Conservation (phyloP, 108 stramenopile species). For the Nitzschia sp. region DNA sequence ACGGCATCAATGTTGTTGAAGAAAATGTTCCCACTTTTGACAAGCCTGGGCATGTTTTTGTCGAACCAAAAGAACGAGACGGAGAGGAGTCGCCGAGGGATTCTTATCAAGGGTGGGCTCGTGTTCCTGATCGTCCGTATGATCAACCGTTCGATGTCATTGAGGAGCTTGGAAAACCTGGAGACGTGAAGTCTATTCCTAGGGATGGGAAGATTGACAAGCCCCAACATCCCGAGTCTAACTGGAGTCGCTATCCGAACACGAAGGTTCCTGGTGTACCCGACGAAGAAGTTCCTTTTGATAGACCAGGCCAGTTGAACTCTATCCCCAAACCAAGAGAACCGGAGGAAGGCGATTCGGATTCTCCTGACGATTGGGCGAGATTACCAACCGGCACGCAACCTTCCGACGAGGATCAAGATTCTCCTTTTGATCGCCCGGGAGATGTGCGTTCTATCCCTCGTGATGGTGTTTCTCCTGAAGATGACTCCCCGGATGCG, state of each 20-base stretch:
- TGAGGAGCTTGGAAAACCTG: constrained; percentile 9
- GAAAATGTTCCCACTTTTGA: not conserved
- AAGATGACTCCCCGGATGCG: constrained; percentile 6
- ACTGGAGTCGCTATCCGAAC: constrained; percentile 15
- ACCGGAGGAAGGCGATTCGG: not conserved
- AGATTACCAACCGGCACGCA: constrained; percentile 13
- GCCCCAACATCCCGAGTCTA: not conserved
- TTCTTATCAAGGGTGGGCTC: constrained; percentile 1
- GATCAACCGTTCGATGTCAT: constrained; percentile 8
- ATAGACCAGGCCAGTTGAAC: constrained; percentile 12
- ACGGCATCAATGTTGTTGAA: not conserved
- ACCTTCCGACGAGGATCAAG: not conserved
- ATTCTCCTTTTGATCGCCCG: constrained; percentile 15
- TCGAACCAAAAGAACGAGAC: constrained; percentile 5
- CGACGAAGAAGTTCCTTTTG: constrained; percentile 16
- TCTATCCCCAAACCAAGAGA: constrained; percentile 5
- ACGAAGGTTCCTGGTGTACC: constrained; percentile 15
- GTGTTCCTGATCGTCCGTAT: constrained; percentile 1
- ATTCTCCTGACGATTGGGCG: constrained; percentile 14
- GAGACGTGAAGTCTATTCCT: constrained; percentile 28
- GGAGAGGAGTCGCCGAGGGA: not conserved
- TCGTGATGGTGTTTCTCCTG: constrained; percentile 17
- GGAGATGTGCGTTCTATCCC: constrained; percentile 29
- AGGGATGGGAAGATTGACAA: constrained; percentile 6
- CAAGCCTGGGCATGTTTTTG: not conserved